These are phyloP conservation scores for Cichorium intybus DNA, from an alignment of 140 eudicot genomes.

Conservation along the genomic window DNA sequence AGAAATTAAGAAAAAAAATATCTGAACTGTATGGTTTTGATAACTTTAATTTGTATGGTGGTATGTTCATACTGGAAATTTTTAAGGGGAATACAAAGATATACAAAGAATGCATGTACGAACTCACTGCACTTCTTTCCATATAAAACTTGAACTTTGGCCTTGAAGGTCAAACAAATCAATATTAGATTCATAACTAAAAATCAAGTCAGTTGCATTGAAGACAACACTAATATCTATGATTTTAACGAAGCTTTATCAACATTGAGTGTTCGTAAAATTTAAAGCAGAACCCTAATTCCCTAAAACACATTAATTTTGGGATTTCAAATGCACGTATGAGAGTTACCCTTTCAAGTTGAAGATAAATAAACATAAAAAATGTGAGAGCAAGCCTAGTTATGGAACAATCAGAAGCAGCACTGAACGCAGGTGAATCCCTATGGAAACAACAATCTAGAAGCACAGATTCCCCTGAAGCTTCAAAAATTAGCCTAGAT, in stretches of 20 bases:
- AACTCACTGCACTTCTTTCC: conserved; percentile 16
- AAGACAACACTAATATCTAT: no score
- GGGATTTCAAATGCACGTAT: background rate
- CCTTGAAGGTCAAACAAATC: conserved; percentile 2
- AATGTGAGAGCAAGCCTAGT: conserved; percentile 39
- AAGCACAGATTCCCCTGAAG: conserved; percentile 50
- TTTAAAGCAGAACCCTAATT: background rate
- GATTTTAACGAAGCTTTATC: no score
- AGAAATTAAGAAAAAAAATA: background rate
- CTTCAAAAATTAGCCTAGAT: conserved; percentile 46
- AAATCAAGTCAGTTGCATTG: no score
- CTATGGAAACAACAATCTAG: conserved; percentile 83
- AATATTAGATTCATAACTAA: background rate
- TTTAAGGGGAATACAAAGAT: no score
- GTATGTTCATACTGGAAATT: no score
- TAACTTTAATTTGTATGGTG: no score
- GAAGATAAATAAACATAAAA: background rate
- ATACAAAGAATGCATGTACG: no score
- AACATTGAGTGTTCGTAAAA: background rate
- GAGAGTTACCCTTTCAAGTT: no score
- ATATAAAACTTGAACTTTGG: background rate
- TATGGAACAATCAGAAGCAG: conserved; percentile 56
- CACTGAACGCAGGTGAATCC: conserved; percentile 51
- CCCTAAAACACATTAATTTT: background rate
- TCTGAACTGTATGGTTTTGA: no score